phyloP scores from a whole-genome alignment of 1,284 basidiomycete species.

The Trichosporon sp. region DNA sequence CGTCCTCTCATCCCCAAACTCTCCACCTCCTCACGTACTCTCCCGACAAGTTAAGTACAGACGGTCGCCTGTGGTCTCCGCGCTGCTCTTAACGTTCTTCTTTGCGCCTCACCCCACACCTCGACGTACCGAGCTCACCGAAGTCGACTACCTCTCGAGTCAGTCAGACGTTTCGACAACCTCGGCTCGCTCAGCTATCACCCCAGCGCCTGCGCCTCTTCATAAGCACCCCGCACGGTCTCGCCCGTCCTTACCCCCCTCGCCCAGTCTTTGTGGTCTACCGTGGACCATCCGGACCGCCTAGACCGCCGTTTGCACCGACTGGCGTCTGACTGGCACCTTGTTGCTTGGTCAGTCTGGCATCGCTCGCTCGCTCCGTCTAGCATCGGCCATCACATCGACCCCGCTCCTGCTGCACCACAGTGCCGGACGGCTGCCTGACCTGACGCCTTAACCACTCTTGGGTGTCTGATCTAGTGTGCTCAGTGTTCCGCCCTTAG shows the following conservation, averaged over 20 bases:
- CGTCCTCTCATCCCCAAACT: neutral
- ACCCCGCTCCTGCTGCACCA: neutral
- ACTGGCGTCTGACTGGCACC: neutral
- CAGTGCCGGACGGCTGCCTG: neutral
- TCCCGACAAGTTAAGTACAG: neutral
- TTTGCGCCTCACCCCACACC: neutral
- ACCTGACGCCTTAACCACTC: neutral
- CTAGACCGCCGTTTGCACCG: neutral
- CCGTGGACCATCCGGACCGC: neutral
- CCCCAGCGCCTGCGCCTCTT: neutral
- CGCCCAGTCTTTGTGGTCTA: neutral
- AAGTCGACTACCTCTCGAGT: neutral
- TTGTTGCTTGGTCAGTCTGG: neutral
- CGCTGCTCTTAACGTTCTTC: neutral
- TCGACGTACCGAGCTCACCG: neutral
- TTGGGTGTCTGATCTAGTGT: neutral
- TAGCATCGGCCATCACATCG: neutral
- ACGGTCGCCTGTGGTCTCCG: neutral
- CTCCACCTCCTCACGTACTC: neutral
- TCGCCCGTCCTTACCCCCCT: neutral
- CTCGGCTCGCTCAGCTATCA: neutral
- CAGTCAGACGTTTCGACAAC: neutral
- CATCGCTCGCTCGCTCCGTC: neutral
- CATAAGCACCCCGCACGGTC: neutral
- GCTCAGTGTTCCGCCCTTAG: neutral